Percentiles rank a stretch among this genome's conserved stretches.
phyloP scores from a whole-genome alignment of 495 filamentous ascomycete genomes.

The Trichoderma reesei region DNA sequence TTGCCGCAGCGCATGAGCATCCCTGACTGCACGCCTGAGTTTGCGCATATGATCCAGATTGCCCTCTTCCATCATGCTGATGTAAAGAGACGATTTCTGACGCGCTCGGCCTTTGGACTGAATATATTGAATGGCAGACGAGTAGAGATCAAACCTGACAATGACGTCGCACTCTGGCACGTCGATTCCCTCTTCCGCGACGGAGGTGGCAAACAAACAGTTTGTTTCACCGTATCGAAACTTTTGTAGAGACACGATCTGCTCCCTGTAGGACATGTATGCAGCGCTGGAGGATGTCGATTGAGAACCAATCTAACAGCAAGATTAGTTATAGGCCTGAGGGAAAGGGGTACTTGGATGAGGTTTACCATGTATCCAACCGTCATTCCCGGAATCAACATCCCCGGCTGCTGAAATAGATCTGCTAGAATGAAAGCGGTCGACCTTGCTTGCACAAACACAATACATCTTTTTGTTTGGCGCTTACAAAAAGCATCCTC shows the following conservation, averaged over 20 bases:
- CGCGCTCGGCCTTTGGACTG: constrained; percentile 90
- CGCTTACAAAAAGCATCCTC: constrained; percentile 41
- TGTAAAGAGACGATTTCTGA: constrained; percentile 64
- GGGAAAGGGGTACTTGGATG: background rate
- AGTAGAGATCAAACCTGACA: constrained; percentile 81
- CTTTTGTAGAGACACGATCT: constrained; percentile 63
- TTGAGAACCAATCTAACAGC: constrained; percentile 20
- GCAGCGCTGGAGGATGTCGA: constrained; percentile 19
- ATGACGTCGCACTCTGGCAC: constrained; percentile 92
- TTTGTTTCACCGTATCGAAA: constrained; percentile 78
- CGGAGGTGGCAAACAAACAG: constrained; percentile 83
- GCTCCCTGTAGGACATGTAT: constrained; percentile 58
- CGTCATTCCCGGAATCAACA: constrained; percentile 33
- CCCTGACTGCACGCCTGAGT: constrained; percentile 44
- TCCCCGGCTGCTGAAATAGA: constrained; percentile 45
- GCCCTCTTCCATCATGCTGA: constrained; percentile 66
- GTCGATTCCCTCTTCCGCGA: constrained; percentile 92
- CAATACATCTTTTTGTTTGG: constrained; percentile 61
- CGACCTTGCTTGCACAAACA: constrained; percentile 73
- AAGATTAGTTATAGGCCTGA: background rate
- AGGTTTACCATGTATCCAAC: constrained; percentile 32
- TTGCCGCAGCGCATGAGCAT: constrained; percentile 49
- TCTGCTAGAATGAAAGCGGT: constrained; percentile 64
- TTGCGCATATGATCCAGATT: constrained; percentile 51
- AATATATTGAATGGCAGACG: constrained; percentile 88